Conservation (phyloP, 164 flowering plant species). For the Liriodendron chinense region DNA sequence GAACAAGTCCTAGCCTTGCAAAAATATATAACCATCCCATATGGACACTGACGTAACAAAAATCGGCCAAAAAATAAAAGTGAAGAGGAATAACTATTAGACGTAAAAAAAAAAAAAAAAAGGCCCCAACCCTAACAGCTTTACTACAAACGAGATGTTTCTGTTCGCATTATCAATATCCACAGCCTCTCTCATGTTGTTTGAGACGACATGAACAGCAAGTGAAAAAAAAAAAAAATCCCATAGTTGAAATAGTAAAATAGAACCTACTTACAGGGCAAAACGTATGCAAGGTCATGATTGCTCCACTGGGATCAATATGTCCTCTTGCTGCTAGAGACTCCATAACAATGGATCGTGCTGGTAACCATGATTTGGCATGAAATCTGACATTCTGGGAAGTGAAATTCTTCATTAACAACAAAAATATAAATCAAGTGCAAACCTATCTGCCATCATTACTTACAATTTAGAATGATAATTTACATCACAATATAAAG, state of each 20-base stretch:
- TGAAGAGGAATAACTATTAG: neutral
- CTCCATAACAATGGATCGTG: slow-evolving; percentile 71
- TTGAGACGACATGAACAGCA: neutral
- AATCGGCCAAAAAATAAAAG: no score
- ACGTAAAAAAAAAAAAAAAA: neutral
- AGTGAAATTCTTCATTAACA: slow-evolving; percentile 1
- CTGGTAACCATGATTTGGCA: slow-evolving; percentile 88
- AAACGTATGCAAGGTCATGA: slow-evolving; percentile 54
- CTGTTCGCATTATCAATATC: neutral
- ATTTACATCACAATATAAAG: neutral
- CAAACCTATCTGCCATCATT: neutral
- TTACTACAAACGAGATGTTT: no score
- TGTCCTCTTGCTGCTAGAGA: slow-evolving; percentile 56
- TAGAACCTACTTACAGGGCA: slow-evolving; percentile 79
- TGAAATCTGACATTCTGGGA: slow-evolving; percentile 60
- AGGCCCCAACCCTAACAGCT: neutral
- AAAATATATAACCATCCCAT: neutral
- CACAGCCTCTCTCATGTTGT: neutral
- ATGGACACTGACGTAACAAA: neutral
- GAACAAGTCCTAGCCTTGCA: neutral
- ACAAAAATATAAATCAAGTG: neutral
- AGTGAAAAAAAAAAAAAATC: neutral
- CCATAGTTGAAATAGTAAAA: neutral
- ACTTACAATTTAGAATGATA: neutral
- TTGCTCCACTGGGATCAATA: slow-evolving; percentile 88